Conservation (phyloP, 441 rosid genomes). For the Croton setiger region DNA sequence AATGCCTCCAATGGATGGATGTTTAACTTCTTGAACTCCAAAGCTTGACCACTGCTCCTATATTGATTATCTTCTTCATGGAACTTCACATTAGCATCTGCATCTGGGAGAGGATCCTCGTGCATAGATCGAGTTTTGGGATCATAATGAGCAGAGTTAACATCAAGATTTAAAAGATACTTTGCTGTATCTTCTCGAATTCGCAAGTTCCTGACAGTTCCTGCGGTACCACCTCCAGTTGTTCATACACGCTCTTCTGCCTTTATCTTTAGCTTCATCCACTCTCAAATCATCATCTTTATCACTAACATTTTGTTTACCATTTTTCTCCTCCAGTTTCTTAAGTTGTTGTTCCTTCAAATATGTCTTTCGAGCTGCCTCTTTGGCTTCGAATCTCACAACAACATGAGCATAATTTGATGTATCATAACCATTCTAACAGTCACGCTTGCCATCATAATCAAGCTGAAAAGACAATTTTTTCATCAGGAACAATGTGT, state of each 20-base stretch:
- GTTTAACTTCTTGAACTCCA: slow-evolving; percentile 79
- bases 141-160: slow-evolving; percentile 75
- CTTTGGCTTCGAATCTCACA: slow-evolving; percentile 66
- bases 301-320: slow-evolving; percentile 42
- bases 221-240: slow-evolving; percentile 94
- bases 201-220: slow-evolving; percentile 90
- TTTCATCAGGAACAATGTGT: slow-evolving; percentile 81
- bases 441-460: slow-evolving; percentile 74
- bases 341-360: slow-evolving; percentile 63
- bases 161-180: slow-evolving; percentile 79
- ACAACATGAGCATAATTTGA: slow-evolving; percentile 51
- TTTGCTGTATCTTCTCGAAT: slow-evolving; percentile 90
- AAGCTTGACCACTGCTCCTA: slow-evolving; percentile 81
- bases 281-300: slow-evolving; percentile 64
- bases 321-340: slow-evolving; percentile 67
- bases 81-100: slow-evolving; percentile 62
- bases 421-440: slow-evolving; percentile 80
- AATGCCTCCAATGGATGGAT: slow-evolving; percentile 78
- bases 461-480: slow-evolving; percentile 60
- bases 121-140: slow-evolving; percentile 80
- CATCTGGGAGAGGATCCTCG: slow-evolving; percentile 73
- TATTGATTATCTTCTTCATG: slow-evolving; percentile 84
- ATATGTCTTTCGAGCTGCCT: slow-evolving; percentile 57
- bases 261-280: slow-evolving; percentile 95
- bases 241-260: slow-evolving; percentile 94